phyloP scores from a whole-genome alignment of 2,329 filamentous ascomycete species.

The Emericellopsis atlantica region DNA sequence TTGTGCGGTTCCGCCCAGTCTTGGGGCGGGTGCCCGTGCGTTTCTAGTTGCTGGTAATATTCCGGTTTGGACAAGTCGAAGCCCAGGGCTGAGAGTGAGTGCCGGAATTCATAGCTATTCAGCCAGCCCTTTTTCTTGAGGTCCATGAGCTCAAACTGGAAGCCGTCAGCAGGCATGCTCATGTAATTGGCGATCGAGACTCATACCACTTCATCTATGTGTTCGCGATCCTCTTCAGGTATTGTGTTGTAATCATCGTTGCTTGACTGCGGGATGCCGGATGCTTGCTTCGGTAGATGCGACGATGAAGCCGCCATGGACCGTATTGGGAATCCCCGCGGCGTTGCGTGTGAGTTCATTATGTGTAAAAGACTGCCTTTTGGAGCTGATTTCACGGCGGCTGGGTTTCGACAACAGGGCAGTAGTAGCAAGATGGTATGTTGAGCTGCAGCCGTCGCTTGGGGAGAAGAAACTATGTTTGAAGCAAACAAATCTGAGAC shows the following conservation, averaged over 20 bases:
- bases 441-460: too few relatives aligned
- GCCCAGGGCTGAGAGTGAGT: conserved; percentile 87
- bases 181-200: conserved; percentile 12
- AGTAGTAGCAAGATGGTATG: too few relatives aligned
- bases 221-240: conserved; percentile 80
- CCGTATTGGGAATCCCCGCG: conserved; percentile 21
- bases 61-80: conserved; percentile 84
- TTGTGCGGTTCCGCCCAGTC: conserved; percentile 35
- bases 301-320: conserved; percentile 17
- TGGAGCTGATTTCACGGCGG: neutral
- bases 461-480: too few relatives aligned
- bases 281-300: conserved; percentile 12
- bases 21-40: conserved; percentile 63
- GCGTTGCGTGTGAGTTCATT: conserved; percentile 25
- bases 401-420: neutral
- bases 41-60: conserved; percentile 67
- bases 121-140: conserved; percentile 89
- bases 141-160: conserved; percentile 85
- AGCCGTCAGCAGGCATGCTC: neutral
- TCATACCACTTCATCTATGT: conserved; percentile 80
- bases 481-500: too few relatives aligned
- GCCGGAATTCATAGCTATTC: conserved; percentile 96
- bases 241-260: conserved; percentile 32
- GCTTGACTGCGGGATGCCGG: conserved; percentile 20
- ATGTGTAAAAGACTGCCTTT: neutral